phyloP scores from a whole-genome alignment of 176 grass and related monocot species.

The Puya raimondii region DNA sequence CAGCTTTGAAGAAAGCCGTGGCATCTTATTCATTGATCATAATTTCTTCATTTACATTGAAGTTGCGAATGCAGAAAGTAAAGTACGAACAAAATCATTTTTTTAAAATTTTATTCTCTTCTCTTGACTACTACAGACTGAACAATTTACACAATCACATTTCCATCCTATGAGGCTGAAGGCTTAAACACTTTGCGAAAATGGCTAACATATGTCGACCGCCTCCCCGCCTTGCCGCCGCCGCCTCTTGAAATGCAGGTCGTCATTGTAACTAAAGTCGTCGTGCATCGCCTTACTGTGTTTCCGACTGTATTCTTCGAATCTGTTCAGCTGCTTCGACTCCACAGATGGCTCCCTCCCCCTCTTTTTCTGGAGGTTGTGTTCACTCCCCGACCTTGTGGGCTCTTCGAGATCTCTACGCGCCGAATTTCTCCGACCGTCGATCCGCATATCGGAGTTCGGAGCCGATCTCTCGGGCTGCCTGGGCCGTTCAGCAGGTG shows the following conservation, averaged over 20 bases:
- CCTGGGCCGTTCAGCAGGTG: not conserved
- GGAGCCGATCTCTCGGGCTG: not conserved
- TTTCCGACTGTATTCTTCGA: conserved; percentile 5
- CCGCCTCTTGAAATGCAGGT: conserved; percentile 42
- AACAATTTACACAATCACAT: too few species aligned
- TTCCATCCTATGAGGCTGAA: too few species aligned
- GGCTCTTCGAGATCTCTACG: not conserved
- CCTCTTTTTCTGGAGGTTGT: not conserved
- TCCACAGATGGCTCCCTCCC: not conserved
- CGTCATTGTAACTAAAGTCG: conserved; percentile 29
- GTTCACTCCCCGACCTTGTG: not conserved
- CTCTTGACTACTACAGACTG: too few species aligned
- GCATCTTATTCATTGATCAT: too few species aligned
- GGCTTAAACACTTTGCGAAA: too few species aligned
- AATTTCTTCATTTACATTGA: too few species aligned
- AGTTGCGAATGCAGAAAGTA: too few species aligned
- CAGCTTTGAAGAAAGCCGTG: too few species aligned
- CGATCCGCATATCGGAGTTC: not conserved
- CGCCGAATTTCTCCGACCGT: not conserved
- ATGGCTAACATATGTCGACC: not conserved
- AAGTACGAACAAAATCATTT: too few species aligned
- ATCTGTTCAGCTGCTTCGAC: not conserved
- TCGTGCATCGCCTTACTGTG: conserved; percentile 19
- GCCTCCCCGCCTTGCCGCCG: conserved; percentile 31
- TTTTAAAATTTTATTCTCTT: too few species aligned